Base-by-base conservation (phyloP, 164 flowering plant genomes). In the Vitis cinerea region DNA sequence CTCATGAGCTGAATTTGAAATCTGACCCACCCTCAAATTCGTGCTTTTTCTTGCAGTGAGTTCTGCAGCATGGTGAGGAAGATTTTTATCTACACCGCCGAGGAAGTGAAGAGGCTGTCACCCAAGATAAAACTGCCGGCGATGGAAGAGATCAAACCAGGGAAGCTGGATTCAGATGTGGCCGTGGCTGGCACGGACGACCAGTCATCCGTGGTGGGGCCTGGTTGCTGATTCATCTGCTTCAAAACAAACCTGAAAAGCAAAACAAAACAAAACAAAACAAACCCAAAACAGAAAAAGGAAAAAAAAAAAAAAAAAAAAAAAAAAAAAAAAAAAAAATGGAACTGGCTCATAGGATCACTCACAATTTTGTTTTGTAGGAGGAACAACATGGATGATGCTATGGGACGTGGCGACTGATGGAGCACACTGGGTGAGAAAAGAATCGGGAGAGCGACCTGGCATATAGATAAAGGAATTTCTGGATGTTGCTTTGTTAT, bases 61-160 rank as follows among this genome's bases (percentile, higher is more conserved):
- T 94, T 94, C 77, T 91, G 96, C 77, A 75, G 79, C 79, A 90
- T 94, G 90, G 98, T 85, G 72, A 90, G 85, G 82, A 94, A 94
- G 78, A 90, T 94, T 12, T 84, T 73, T 66, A 86, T 94, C 71
- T 89, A 89, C 81, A 87, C 96, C 0, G 14, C 76, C 0, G 96
- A 94, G 55, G 97, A 91, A 77, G 96, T 80, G 10, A 94, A 90
- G 81, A 81, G 55, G 68, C 77, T 91, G 12, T 76, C 87, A 17
- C 85, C 93, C 3, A 91, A 86, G 83, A 80, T 71, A 23, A 84
- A 82, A 72, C 78, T 87, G 68, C 76, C 89, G 2, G 76, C 69
- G n/a, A 57, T 23, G 44, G 81, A 76, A 7, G 89, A 86, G 29
- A 54, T 61, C 56, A 88, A 83, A 71, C 70, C 77, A 12, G 61